Conservation (phyloP, 2,329 filamentous ascomycete species). For the Arthrobotrys sinensis region DNA sequence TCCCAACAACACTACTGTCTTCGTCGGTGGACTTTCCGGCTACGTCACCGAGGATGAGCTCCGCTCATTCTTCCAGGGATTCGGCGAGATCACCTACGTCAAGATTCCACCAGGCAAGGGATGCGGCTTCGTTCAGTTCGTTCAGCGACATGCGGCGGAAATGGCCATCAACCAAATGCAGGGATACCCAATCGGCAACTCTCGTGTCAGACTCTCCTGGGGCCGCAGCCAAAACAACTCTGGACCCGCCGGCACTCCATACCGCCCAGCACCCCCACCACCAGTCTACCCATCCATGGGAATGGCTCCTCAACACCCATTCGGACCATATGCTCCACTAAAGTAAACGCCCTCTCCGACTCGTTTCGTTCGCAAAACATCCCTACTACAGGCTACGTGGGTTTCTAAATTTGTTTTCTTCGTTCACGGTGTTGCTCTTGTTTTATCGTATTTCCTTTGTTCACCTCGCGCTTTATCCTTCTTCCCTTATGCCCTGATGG, state of each 20-base stretch:
- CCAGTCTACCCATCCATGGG: constrained; percentile 81
- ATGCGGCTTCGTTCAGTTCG: constrained; percentile 98
- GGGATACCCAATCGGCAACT: constrained; percentile 98
- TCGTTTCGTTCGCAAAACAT: constrained; percentile 42
- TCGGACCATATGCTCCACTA: constrained; percentile 64
- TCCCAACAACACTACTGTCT: constrained; percentile 99
- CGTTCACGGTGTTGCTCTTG: constrained; percentile 33
- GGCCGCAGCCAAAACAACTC: constrained; percentile 99
- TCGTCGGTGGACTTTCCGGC: constrained; percentile 94
- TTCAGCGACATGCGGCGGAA: constrained; percentile 97
- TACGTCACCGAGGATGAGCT: constrained; percentile 99
- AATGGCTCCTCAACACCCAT: constrained; percentile 64
- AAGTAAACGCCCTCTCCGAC: constrained; percentile 63
- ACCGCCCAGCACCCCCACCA: constrained; percentile 89
- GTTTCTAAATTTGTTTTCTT: constrained; percentile 49
- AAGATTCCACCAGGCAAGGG: constrained; percentile 99
- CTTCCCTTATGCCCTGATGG: constrained; percentile 2
- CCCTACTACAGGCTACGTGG: constrained; percentile 61
- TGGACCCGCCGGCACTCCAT: constrained; percentile 92
- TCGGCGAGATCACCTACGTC: constrained; percentile 99
- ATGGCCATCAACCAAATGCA: constrained; percentile 99
- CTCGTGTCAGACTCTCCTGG: constrained; percentile 96
- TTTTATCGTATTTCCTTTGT: constrained; percentile 33
- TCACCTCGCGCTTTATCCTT: constrained; percentile 34
- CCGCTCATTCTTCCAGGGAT: constrained; percentile 99